Evolutionary conservation across 768 basidiomycete genomes (phyloP).

Genomic region (Rubroboletus satanas): DNA sequence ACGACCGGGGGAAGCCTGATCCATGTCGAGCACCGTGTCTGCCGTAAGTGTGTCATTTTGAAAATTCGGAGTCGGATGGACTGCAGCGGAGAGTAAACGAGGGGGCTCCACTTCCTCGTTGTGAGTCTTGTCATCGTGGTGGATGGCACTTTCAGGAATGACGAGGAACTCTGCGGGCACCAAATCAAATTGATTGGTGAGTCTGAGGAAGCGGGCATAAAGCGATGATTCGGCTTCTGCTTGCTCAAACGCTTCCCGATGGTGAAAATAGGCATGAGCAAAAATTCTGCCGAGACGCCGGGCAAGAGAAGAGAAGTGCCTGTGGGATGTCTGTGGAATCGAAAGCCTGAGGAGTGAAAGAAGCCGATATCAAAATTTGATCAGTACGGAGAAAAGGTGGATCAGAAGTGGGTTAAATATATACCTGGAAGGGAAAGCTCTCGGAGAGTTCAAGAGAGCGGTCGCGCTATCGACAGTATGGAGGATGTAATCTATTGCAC

Average conservation of each 20-base stretch:
- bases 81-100: constrained; percentile 38
- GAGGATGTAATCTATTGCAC: constrained; percentile 93
- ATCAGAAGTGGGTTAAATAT: constrained; percentile 20
- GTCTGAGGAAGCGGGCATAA: constrained; percentile 84
- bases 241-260: constrained; percentile 87
- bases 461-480: constrained; percentile 94
- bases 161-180: constrained; percentile 83
- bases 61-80: constrained; percentile 28
- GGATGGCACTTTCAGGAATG: constrained; percentile 51
- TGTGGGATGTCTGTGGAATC: constrained; percentile 73
- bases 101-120: constrained; percentile 37
- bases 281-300: constrained; percentile 92
- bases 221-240: constrained; percentile 88
- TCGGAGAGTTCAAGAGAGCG: constrained; percentile 83
- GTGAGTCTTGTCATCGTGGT: constrained; percentile 26
- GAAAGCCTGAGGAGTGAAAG: constrained; percentile 51
- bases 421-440: constrained; percentile 89
- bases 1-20: constrained; percentile 7
- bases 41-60: constrained; percentile 10
- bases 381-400: constrained; percentile 22
- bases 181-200: constrained; percentile 75
- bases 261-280: constrained; percentile 94
- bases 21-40: constrained; percentile 5
- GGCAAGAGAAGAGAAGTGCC: constrained; percentile 88
- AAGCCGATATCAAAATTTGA: not conserved